A percentile compares a stretch with the other conserved stretches of the same genome.
These are phyloP conservation scores for Inga leiocalycina DNA, from an alignment of 306 rosid genomes.

Conservation along the genomic window DNA sequence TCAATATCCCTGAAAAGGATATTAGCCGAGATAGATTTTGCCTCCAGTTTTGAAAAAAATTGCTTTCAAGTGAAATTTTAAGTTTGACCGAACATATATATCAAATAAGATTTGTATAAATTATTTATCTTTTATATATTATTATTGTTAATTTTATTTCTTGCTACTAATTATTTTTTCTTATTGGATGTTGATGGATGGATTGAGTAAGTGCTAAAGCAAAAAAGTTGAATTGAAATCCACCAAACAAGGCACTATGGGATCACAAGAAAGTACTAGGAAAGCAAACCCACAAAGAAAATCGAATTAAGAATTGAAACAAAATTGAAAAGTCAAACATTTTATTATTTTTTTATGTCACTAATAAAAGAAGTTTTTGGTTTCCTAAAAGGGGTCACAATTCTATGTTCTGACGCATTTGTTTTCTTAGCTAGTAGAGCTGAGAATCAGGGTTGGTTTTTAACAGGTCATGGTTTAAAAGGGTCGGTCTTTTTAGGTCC, in stretches of 20 bases:
- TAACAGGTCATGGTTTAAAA: too few species aligned
- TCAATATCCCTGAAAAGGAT: too few species aligned
- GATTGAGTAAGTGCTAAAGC: not conserved
- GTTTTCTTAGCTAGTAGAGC: not conserved
- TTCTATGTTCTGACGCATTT: conserved; percentile 47
- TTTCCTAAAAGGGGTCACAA: conserved; percentile 54
- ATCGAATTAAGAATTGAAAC: conserved; percentile 20
- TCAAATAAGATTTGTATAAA: not conserved
- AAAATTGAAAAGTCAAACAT: conserved; percentile 36
- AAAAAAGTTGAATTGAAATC: conserved; percentile 21
- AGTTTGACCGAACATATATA: not conserved
- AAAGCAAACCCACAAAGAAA: conserved; percentile 3
- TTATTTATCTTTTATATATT: not conserved
- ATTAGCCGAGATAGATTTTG: too few species aligned
- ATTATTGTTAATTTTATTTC: not conserved
- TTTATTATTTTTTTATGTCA: conserved; percentile 9
- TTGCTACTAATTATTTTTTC: not conserved
- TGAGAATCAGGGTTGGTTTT: too few species aligned
- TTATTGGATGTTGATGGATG: not conserved
- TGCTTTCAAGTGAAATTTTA: not conserved
- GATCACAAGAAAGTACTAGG: conserved; percentile 27
- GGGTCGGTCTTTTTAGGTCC: too few species aligned
- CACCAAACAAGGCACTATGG: conserved; percentile 9
- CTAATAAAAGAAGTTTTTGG: conserved; percentile 36
- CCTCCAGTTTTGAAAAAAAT: too few species aligned